Percentiles rank a stretch among this genome's conserved stretches.
These are phyloP conservation scores for Globisporangium irregulare DNA, from an alignment of 352 stramenopile genomes.

Conservation along the genomic window DNA sequence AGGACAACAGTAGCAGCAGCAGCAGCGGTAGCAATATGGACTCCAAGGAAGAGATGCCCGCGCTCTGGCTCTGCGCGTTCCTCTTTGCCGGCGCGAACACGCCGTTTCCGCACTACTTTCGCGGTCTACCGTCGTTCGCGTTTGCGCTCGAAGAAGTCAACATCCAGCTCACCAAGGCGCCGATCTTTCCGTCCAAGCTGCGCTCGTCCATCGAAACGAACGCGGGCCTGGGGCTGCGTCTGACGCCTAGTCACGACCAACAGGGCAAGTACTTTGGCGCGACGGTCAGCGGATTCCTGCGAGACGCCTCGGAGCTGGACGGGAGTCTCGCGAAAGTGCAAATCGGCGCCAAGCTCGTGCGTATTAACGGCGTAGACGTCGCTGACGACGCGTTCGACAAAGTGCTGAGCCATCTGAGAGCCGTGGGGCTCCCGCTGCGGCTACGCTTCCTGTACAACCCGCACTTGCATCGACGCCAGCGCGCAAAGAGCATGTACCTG, in stretches of 20 bases:
- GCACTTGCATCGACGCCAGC: constrained; percentile 34
- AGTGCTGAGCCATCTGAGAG: constrained; percentile 50
- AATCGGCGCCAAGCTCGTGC: constrained; percentile 61
- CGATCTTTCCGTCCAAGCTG: constrained; percentile 66
- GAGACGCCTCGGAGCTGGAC: constrained; percentile 56
- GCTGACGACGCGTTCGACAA: constrained; percentile 59
- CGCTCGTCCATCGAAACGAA: constrained; percentile 54
- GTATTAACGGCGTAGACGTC: constrained; percentile 71
- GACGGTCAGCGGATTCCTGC: constrained; percentile 64
- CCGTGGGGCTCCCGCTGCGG: constrained; percentile 46
- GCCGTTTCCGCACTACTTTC: constrained; percentile 68
- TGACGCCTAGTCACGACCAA: constrained; percentile 61
- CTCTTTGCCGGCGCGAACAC: constrained; percentile 70
- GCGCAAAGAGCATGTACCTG: constrained; percentile 17
- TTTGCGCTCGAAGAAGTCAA: constrained; percentile 73
- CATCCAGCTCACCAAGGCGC: constrained; percentile 44
- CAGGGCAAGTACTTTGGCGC: constrained; percentile 62
- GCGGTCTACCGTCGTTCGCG: constrained; percentile 66
- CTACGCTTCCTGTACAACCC: constrained; percentile 69
- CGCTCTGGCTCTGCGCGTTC: constrained; percentile 64
- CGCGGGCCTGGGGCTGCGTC: constrained; percentile 51
- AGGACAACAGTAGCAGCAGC: constrained; percentile 1
- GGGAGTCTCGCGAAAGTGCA: constrained; percentile 51
- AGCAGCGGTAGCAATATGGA: background rate
- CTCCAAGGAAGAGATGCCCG: constrained; percentile 35